Base-by-base conservation (phyloP, 1,139 yeast species). In the Blastobotrys serpentis region DNA sequence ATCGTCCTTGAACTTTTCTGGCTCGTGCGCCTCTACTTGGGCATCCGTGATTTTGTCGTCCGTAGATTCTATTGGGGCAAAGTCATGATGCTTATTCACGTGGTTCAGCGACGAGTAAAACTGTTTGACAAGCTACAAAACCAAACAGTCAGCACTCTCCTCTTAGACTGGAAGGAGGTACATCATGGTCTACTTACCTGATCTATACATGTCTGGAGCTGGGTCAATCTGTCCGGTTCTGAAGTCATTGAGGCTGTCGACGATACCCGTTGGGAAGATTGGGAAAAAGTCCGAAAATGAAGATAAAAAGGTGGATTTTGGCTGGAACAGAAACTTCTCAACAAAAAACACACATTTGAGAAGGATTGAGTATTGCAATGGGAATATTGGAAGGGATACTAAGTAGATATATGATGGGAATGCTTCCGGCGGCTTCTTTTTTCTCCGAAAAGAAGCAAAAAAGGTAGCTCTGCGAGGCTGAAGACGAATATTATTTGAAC, bases 51-150 rank as follows among this genome's bases (percentile, higher is more conserved):
- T 71, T 63, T 77, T 73, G 47, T 79, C 75, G 62, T 84, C 82
- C 44, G 68, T 63, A 4, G 32, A 6, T 4, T 69, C 73, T 3
- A 73, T 63, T 2, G 82, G 77, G 18, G 72, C 74, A 69, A 71
- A 83, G 58, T 77, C 84, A 59, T 83, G 89, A 52, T 79, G 78
- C 52, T 78, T 77, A 64, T 88, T 94, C 39, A 90, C 84, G 62
- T 89, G 89, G 64, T 87, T 86, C 48, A 92, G 74, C 1, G 97
- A 84, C 4, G 97, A 94, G 64, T 87, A 86, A 71, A 89, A 87
- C 70, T 90, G 97, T 56, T 87, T 96, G 49, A 88, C 81, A 50
- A 92, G 79, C 72, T 76, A 14, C 11, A 29, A 29, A 10, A 69
- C 59, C 86, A n/a, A n/a, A n/a, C n/a, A n/a, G n/a, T n/a, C n/a